Conservation (phyloP, 31 red algal species). For the Porphyra umbilicalis region DNA sequence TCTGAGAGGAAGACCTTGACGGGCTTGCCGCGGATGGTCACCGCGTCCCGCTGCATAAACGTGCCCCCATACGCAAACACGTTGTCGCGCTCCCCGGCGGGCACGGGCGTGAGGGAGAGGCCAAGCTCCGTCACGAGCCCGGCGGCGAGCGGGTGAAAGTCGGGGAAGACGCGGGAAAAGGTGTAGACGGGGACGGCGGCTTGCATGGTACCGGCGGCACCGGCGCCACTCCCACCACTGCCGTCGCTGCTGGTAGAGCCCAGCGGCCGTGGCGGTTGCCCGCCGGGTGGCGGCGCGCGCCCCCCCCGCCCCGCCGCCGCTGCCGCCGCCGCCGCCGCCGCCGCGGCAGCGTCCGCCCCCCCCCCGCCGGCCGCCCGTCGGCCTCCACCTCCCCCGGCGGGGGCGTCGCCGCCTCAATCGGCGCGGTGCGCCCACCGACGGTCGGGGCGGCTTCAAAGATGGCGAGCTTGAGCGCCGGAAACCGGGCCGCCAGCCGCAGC, state of each 20-base stretch:
- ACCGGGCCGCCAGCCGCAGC: background rate
- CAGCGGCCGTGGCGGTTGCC: background rate
- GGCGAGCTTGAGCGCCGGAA: background rate
- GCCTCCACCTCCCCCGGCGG: background rate
- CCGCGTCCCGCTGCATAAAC: background rate
- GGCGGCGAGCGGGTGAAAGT: background rate
- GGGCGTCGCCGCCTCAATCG: background rate
- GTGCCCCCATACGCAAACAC: background rate
- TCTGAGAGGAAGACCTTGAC: background rate
- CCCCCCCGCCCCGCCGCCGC: background rate
- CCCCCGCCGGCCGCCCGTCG: background rate
- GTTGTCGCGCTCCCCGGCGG: background rate
- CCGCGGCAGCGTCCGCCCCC: background rate
- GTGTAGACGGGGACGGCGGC: background rate
- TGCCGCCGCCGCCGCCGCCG: background rate
- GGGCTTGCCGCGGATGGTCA: background rate
- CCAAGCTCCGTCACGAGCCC: background rate
- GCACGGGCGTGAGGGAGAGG: background rate
- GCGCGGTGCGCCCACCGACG: background rate
- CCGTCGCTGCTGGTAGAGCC: background rate
- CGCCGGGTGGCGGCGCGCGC: background rate
- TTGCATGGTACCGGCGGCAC: background rate
- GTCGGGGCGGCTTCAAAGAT: background rate
- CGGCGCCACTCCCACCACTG: background rate
- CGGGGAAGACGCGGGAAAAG: background rate